Conservation (phyloP, 306 rosid species). For the Malus asiatica region DNA sequence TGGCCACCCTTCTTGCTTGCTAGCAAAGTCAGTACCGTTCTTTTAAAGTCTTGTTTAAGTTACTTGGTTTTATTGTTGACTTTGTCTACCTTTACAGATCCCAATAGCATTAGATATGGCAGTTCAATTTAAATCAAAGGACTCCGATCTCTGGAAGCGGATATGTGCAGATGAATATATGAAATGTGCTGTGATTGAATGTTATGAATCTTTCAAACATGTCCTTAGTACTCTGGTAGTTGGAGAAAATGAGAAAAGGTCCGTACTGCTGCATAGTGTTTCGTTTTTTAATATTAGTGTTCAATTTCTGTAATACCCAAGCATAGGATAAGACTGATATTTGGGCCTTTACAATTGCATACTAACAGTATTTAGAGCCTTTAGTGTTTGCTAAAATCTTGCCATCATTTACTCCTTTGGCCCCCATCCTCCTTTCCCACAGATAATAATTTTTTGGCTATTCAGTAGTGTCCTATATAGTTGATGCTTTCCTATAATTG, state of each 20-base stretch:
- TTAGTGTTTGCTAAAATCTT: not conserved
- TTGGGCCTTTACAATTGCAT: not conserved
- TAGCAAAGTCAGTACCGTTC: conserved; percentile 64
- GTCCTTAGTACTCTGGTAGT: conserved; percentile 58
- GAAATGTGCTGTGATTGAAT: conserved; percentile 92
- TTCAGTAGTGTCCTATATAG: not conserved
- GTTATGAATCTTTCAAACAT: conserved; percentile 77
- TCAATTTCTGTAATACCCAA: not conserved
- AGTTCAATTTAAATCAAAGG: conserved; percentile 75
- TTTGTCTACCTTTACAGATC: conserved; percentile 49
- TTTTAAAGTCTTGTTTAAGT: conserved; percentile 15
- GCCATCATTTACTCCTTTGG: not conserved
- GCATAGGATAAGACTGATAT: not conserved
- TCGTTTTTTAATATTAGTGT: not conserved
- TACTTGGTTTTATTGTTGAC: conserved; percentile 24
- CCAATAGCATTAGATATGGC: conserved; percentile 96
- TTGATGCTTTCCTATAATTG: not conserved
- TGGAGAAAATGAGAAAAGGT: conserved; percentile 92
- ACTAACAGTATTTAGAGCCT: not conserved
- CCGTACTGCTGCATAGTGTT: conserved; percentile 11
- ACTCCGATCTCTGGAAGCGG: conserved; percentile 91
- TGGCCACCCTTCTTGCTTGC: conserved; percentile 99
- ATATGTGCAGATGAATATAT: conserved; percentile 84
- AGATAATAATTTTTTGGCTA: not conserved
- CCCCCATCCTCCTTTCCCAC: not conserved